Base-by-base conservation (phyloP, 352 stramenopile genomes). In the Peronospora farinosa region DNA sequence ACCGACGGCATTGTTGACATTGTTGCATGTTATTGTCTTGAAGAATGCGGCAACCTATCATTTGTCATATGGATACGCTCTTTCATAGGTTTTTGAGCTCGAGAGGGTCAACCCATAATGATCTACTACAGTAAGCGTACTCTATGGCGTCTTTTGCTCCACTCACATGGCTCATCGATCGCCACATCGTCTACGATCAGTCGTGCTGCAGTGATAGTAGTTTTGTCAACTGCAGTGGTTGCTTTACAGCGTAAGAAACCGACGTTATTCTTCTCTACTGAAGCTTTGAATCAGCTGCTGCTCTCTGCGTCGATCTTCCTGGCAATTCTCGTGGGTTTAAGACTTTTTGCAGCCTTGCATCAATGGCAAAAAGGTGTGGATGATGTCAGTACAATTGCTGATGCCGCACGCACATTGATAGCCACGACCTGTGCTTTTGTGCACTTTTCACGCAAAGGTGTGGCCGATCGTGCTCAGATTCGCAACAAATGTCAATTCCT, bases 401-500 rank as follows among this genome's bases (percentile, higher is more conserved):
- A 77, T n/a, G 55, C 66, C 0, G 67, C 71, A 15, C 72, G 71
- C 5, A 67, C 56, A 3, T 51, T 82, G 8, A 67, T 66, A 5
- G 40, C 67, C 38, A 65, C 63, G 3, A 60, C 64, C 17, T 79
- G 69, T 43, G 53, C 65, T n/a, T 76, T 76, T 43, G 56, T 74
- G 46, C 68, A 70, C 42, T 76, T 78, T 39, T 72, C 63, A 0
- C 67, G 67, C 46, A 70, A 72, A 23, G 50, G 45, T 9, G 47
- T 57, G 21, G 63, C 58, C 28, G 62, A 74, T 31, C 46, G 47
- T 50, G 42, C 50, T 10, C 60, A 74, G 48, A 66, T 67, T 42
- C 57, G 54, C 32, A 69, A 60, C 52, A 80, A 80, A 47, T 69
- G 60, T n/a, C 61, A 77, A 43, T 74, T 82, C 33, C 63, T 86